Percentiles rank a stretch among this genome's conserved stretches.
These are phyloP conservation scores for Corrigiola litoralis DNA, from an alignment of 179 eudicot species.

Conservation along the genomic window DNA sequence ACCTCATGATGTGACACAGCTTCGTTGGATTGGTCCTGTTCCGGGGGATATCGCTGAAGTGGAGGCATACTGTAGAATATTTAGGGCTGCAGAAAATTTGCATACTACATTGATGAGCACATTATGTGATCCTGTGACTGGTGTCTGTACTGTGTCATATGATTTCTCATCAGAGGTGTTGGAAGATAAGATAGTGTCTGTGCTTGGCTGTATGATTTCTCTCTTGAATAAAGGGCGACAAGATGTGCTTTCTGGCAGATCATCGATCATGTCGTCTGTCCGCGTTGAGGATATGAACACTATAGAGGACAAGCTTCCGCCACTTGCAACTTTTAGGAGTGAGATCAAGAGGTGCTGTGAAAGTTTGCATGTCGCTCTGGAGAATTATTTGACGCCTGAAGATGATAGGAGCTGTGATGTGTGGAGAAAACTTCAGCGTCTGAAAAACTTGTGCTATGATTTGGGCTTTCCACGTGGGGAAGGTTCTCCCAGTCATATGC, in stretches of 20 bases:
- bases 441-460: conserved; percentile 85
- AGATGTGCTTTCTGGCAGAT: conserved; percentile 85
- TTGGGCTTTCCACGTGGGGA: conserved; percentile 82
- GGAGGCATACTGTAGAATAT: conserved; percentile 94
- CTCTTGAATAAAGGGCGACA: conserved; percentile 84
- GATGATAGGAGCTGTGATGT: conserved; percentile 54
- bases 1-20: conserved; percentile 51
- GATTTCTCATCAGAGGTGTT: conserved; percentile 59
- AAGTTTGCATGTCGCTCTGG: conserved; percentile 92
- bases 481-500: conserved; percentile 56
- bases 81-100: conserved; percentile 82
- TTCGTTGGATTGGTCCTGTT: conserved; percentile 87
- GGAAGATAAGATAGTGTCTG: conserved; percentile 84
- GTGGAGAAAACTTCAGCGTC: conserved; percentile 80
- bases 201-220: conserved; percentile 95
- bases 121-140: conserved; percentile 81
- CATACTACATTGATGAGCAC: conserved; percentile 78
- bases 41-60: conserved; percentile 98
- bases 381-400: conserved; percentile 57
- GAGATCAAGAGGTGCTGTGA: conserved; percentile 96
- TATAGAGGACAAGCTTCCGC: conserved; percentile 68
- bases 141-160: conserved; percentile 86
- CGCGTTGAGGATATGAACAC: conserved; percentile 42
- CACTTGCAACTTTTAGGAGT: conserved; percentile 77
- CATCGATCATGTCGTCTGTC: conserved; percentile 49